A percentile compares a stretch with the other conserved stretches of the same genome.
These are phyloP conservation scores for Hawksworthiomyces lignivorus DNA, from an alignment of 2,329 filamentous ascomycete species.

Conservation along the genomic window DNA sequence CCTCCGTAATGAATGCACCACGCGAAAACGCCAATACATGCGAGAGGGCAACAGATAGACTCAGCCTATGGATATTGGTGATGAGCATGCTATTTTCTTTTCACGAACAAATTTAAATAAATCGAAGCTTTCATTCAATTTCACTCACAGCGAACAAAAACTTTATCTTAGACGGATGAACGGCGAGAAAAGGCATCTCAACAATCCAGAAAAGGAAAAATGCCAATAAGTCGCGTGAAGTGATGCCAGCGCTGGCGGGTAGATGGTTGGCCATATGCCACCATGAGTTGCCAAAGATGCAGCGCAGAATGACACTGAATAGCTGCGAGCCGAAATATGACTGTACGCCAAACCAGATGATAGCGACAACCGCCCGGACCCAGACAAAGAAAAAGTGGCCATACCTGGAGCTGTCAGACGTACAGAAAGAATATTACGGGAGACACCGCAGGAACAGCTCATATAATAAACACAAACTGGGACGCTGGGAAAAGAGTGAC, in stretches of 20 bases:
- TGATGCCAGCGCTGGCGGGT: conserved; percentile 27
- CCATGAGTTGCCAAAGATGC: conserved; percentile 25
- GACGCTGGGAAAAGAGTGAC: neutral
- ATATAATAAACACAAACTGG: neutral
- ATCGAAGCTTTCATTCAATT: neutral
- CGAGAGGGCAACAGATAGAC: conserved; percentile 29
- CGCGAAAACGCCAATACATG: conserved; percentile 8
- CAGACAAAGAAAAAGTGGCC: conserved; percentile 8
- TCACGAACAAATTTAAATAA: too few relatives aligned
- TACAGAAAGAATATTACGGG: too few relatives aligned
- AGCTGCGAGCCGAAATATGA: conserved; percentile 11
- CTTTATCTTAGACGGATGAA: conserved; percentile 33
- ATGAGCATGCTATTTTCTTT: too few relatives aligned
- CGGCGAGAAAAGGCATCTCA: conserved; percentile 31
- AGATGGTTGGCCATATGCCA: conserved; percentile 27
- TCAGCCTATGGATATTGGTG: conserved; percentile 9
- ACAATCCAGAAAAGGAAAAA: conserved; percentile 29
- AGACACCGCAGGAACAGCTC: too few relatives aligned
- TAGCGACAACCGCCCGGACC: conserved; percentile 9
- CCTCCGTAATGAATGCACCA: conserved; percentile 10
- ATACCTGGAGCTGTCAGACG: neutral
- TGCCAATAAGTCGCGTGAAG: conserved; percentile 24
- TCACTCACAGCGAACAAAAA: conserved; percentile 20
- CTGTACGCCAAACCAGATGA: conserved; percentile 14
- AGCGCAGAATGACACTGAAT: conserved; percentile 17